Evolutionary conservation across 2,329 filamentous ascomycete species (phyloP).

Genomic region (Aureobasidium namibiae): DNA sequence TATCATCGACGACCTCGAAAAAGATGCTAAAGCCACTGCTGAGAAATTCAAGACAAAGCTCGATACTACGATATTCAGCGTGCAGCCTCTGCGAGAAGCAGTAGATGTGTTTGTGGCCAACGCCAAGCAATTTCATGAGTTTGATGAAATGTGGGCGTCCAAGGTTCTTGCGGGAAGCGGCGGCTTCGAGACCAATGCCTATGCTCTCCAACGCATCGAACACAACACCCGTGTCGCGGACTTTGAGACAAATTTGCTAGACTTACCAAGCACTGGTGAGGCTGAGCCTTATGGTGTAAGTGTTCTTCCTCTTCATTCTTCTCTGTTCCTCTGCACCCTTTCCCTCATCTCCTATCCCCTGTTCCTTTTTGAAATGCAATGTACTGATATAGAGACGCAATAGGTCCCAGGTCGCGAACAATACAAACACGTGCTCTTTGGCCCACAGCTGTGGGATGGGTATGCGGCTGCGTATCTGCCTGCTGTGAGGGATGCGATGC

Average conservation of each 20-base stretch:
- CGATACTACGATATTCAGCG: conserved; percentile 35
- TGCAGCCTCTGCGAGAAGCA: conserved; percentile 56
- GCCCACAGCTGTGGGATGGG: conserved; percentile 68
- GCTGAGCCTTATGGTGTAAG: conserved; percentile 54
- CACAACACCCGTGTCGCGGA: conserved; percentile 72
- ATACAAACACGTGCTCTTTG: conserved; percentile 89
- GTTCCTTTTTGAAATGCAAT: neutral
- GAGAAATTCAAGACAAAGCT: conserved; percentile 19
- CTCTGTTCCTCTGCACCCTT: too few relatives aligned
- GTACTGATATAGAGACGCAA: conserved; percentile 3
- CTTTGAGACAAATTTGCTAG: conserved; percentile 78
- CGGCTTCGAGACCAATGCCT: conserved; percentile 65
- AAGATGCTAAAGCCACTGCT: conserved; percentile 45
- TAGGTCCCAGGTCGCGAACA: conserved; percentile 83
- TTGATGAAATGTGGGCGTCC: conserved; percentile 70
- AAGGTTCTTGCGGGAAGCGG: conserved; percentile 56
- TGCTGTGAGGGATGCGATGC: conserved; percentile 73
- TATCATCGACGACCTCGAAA: conserved; percentile 60
- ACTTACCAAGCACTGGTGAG: conserved; percentile 52
- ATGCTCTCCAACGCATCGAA: conserved; percentile 59
- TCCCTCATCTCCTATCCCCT: too few relatives aligned
- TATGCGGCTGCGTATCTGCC: conserved; percentile 67
- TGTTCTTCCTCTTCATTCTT: conserved; percentile 24
- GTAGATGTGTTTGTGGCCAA: conserved; percentile 52
- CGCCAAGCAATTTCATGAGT: conserved; percentile 60